Evolutionary conservation across 371 early-diverging fungal species (phyloP).

Genomic region (Syncephalastrum sp.): DNA sequence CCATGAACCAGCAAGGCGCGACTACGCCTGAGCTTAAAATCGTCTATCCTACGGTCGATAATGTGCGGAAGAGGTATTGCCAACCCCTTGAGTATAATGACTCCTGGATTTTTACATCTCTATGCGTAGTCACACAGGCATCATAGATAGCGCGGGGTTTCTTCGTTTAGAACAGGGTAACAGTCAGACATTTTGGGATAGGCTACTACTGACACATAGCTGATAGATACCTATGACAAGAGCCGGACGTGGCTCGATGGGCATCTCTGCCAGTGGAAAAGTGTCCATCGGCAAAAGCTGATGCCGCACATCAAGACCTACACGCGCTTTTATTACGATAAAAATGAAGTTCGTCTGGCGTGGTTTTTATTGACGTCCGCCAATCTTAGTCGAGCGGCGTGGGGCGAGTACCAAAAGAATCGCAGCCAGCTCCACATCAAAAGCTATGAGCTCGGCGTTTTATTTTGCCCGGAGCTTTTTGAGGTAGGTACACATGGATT

Average conservation of each 20-base stretch:
- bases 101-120: not conserved
- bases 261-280: constrained; percentile 53
- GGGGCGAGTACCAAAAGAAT: constrained; percentile 52
- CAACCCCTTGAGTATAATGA: not conserved
- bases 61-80: constrained; percentile 58
- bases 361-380: constrained; percentile 59
- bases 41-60: constrained; percentile 61
- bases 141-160: constrained; percentile 25
- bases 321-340: constrained; percentile 10
- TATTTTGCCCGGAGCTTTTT: constrained; percentile 46
- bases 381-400: constrained; percentile 59
- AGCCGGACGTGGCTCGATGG: constrained; percentile 51
- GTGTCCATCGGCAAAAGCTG: constrained; percentile 39
- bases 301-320: constrained; percentile 69
- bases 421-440: constrained; percentile 48
- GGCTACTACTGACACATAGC: constrained; percentile 16
- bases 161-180: constrained; percentile 22
- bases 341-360: constrained; percentile 16
- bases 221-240: constrained; percentile 41
- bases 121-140: constrained; percentile 13
- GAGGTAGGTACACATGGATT: constrained; percentile 26
- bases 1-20: constrained; percentile 10
- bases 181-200: not conserved
- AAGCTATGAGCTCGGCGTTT: constrained; percentile 62
- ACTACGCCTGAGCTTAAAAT: constrained; percentile 23